A percentile compares a stretch with the other conserved stretches of the same genome.
phyloP scores from a whole-genome alignment of 768 basidiomycete species.

The Saitozyma podzolica region DNA sequence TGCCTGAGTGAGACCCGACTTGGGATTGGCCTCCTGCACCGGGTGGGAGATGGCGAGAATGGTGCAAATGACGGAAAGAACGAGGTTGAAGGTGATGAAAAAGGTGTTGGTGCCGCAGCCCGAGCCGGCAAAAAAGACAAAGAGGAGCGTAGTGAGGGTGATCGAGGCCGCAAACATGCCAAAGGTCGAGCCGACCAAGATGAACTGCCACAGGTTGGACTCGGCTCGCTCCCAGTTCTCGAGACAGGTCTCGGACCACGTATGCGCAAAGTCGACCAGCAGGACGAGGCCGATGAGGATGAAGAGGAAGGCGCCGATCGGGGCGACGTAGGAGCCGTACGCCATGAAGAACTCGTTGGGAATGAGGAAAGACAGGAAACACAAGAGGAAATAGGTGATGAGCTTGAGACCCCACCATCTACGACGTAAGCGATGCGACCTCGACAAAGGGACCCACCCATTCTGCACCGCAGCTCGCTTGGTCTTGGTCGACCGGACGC shows the following conservation, averaged over 20 bases:
- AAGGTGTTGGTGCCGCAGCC: constrained; percentile 92
- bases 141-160: constrained; percentile 82
- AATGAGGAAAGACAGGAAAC: constrained; percentile 84
- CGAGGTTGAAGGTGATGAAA: constrained; percentile 93
- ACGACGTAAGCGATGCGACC: constrained; percentile 2
- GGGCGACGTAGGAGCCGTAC: constrained; percentile 86
- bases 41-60: constrained; percentile 77
- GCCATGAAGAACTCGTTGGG: constrained; percentile 98
- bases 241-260: constrained; percentile 95
- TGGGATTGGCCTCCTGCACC: constrained; percentile 88
- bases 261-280: constrained; percentile 96
- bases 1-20: constrained; percentile 90
- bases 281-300: constrained; percentile 96
- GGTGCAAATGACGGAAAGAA: constrained; percentile 74
- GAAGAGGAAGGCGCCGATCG: constrained; percentile 90
- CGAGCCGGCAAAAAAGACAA: constrained; percentile 82
- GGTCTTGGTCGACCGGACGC: constrained; percentile 83
- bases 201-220: constrained; percentile 93
- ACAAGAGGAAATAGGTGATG: constrained; percentile 79
- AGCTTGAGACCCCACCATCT: constrained; percentile 99
- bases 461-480: constrained; percentile 96
- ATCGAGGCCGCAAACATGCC: constrained; percentile 80
- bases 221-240: constrained; percentile 89
- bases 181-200: constrained; percentile 89
- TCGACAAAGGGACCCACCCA: constrained; percentile 62